phyloP scores from a whole-genome alignment of 257 asterid genomes.

The Primulina tabacum region DNA sequence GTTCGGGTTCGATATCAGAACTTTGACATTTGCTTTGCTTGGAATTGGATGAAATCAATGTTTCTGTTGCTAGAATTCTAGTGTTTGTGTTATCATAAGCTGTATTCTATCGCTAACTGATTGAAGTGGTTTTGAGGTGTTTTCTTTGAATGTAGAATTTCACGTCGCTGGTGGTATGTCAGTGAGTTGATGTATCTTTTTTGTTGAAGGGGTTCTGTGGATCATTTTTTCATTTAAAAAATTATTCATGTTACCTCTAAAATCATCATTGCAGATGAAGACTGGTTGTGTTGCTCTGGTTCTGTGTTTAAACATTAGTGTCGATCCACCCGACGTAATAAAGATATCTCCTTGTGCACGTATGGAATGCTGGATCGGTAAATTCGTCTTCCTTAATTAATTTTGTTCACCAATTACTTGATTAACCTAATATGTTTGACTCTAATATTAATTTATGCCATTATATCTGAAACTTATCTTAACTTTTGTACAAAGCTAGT shows the following conservation, averaged over 20 bases:
- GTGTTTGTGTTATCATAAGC: neutral
- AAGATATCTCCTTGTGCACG: conserved; percentile 99
- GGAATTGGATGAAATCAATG: neutral
- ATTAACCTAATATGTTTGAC: no score
- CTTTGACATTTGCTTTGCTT: neutral
- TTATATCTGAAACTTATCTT: neutral
- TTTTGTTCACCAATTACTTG: neutral
- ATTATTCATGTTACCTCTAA: conserved; percentile 20
- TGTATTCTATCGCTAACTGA: neutral
- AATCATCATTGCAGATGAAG: conserved; percentile 79
- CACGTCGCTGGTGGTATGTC: neutral
- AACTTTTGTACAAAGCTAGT: neutral
- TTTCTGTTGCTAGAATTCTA: neutral
- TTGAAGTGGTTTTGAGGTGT: neutral
- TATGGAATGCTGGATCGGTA: conserved; percentile 99
- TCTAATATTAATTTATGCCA: neutral
- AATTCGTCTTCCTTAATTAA: conserved; percentile 27
- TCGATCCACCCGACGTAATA: conserved; percentile 98
- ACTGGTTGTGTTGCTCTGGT: conserved; percentile 99
- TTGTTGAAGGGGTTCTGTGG: neutral
- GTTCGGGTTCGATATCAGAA: conserved; percentile 2
- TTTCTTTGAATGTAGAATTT: neutral
- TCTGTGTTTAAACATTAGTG: conserved; percentile 86
- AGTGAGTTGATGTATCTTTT: no score
- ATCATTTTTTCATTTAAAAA: neutral